Evolutionary conservation across 1,284 basidiomycete genomes (phyloP).

Genomic region (Trichosporon faecale): DNA sequence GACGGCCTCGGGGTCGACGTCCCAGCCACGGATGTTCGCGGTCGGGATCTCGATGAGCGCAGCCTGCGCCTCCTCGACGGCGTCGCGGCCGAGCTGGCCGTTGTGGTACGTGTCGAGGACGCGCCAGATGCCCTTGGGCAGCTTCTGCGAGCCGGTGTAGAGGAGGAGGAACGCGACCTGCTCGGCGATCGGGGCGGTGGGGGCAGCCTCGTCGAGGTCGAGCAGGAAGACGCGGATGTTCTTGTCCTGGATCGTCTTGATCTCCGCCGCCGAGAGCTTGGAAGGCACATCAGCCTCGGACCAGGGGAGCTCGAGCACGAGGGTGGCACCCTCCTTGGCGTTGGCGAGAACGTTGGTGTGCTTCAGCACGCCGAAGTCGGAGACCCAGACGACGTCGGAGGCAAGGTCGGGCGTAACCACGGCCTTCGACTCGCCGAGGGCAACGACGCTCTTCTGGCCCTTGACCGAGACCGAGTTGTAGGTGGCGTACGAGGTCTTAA

Average conservation of each 20-base stretch:
- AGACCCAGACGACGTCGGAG: constrained; percentile 50
- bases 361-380: constrained; percentile 51
- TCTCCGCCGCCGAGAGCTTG: constrained; percentile 48
- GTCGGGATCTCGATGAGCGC: constrained; percentile 40
- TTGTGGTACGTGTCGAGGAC: constrained; percentile 52
- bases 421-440: constrained; percentile 35
- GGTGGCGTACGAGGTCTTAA: constrained; percentile 43
- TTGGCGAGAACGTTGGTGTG: constrained; percentile 42
- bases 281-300: constrained; percentile 47
- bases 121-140: constrained; percentile 44
- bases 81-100: constrained; percentile 44
- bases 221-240: constrained; percentile 52
- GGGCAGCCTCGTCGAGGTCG: constrained; percentile 36
- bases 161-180: constrained; percentile 53
- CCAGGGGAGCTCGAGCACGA: constrained; percentile 52
- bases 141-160: constrained; percentile 48
- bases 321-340: constrained; percentile 44
- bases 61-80: constrained; percentile 50
- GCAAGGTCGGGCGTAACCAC: constrained; percentile 28
- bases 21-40: constrained; percentile 34
- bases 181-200: constrained; percentile 46
- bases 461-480: constrained; percentile 48
- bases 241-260: constrained; percentile 47
- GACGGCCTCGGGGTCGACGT: constrained; percentile 43
- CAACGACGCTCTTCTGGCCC: constrained; percentile 50